Conservation (phyloP, 225 moss, liverwort and hornwort species). For the Anthoceros angustus region DNA sequence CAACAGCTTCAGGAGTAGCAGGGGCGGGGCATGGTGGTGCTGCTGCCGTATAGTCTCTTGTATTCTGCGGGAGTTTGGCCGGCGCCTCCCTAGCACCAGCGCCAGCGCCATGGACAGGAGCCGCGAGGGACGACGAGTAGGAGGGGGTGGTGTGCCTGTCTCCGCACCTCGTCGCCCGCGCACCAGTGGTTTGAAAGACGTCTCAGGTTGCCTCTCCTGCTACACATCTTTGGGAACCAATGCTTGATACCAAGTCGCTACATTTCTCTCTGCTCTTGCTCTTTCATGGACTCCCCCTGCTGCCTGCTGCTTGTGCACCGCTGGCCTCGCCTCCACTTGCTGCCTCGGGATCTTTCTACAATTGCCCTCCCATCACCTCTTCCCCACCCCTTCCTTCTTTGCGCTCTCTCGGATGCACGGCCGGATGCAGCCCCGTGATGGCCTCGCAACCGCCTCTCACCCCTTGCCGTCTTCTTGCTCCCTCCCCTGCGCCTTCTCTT, state of each 20-base stretch:
- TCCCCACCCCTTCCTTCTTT: too few relatives aligned
- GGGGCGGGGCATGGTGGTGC: conserved; percentile 14
- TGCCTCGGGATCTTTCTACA: too few relatives aligned
- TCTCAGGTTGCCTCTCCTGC: conserved; percentile 40
- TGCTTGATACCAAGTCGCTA: neutral
- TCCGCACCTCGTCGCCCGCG: conserved; percentile 84
- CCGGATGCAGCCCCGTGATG: too few relatives aligned
- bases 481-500: too few relatives aligned
- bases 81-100: conserved; percentile 15
- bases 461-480: too few relatives aligned
- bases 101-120: conserved; percentile 61
- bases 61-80: conserved; percentile 12
- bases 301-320: conserved; percentile 13
- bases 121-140: conserved; percentile 70
- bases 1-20: too few relatives aligned
- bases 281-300: too few relatives aligned
- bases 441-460: too few relatives aligned
- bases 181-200: conserved; percentile 69
- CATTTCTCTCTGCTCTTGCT: conserved; percentile 6
- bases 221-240: conserved; percentile 19
- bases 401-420: too few relatives aligned
- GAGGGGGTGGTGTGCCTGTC: conserved; percentile 34
- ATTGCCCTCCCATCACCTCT: too few relatives aligned
- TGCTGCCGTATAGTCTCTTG: neutral
- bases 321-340: conserved; percentile 5